Evolutionary conservation across 2,329 filamentous ascomycete species (phyloP), one percentile per base, ranked within the genome.

Genomic region (Penicillium sp.): DNA sequence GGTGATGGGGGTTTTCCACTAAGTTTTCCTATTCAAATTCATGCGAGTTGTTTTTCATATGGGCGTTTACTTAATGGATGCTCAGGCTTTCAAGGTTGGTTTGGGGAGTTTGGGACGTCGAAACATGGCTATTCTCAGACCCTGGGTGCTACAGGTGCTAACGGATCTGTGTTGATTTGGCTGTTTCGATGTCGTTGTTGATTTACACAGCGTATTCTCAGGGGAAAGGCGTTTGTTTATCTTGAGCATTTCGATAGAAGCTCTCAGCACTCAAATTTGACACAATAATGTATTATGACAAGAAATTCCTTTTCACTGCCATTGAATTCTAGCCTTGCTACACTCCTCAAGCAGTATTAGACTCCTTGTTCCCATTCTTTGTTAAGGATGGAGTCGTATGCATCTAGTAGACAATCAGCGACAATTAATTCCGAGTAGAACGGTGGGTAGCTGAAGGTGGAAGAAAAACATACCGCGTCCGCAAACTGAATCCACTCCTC

Each of bases 401-500:
- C 59, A 71, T 69, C 68, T 70, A 55, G 32, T 7, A 36, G 16
- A n/a, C 11, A 41, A 30, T 64, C 10, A 66, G 56, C 40, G 18
- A 34, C 29, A 50, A 6, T 1, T 23, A 7, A 14, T 9, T 4
- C 2, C 16, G 8, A 38, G 35, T 14, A 29, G 35, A n/a, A 19
- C 23, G 18, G 3, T 23, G 5, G 23, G 23, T 27, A 4, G 18
- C n/a, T 11, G 9, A 38, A 40, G 8, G 11, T 14, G 11, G 11
- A 4, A 8, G 9, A 26, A 30, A 23, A 55, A 71, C 81, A 64
- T 72, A 91, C 87, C 70, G 82, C 80, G 60, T 87, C 83, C 10
- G 91, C 84, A 69, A 92, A 84, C 10, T 79, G 78, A 53, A 95
- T 78, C 91, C 91, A 96, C 72, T 96, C 91, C 61, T 87, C 82